Evolutionary conservation across 768 basidiomycete species (phyloP).

Genomic region (Lactifluus piperatus): DNA sequence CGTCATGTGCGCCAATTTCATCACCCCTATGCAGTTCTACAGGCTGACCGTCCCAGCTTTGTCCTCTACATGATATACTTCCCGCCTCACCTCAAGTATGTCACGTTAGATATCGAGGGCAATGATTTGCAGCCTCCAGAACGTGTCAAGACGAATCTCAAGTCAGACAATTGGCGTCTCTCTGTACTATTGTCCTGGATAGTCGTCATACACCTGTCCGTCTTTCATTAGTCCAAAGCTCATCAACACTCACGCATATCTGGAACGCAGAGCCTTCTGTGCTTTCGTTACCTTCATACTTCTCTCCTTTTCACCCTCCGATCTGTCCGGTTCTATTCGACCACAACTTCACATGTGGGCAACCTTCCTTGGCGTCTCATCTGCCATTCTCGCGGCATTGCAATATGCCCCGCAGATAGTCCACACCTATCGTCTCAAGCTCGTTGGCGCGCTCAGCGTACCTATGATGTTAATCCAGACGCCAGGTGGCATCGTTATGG

Average conservation of each 20-base stretch:
- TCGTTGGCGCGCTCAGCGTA: constrained; percentile 90
- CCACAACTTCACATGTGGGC: constrained; percentile 55
- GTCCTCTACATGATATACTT: constrained; percentile 91
- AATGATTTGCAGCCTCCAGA: constrained; percentile 36
- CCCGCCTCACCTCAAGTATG: constrained; percentile 74
- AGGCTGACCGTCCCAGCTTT: constrained; percentile 39
- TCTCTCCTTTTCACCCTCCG: constrained; percentile 35
- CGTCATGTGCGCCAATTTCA: constrained; percentile 55
- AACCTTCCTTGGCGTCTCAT: constrained; percentile 76
- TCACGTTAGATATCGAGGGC: constrained; percentile 33
- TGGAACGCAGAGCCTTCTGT: constrained; percentile 40
- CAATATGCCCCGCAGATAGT: constrained; percentile 87
- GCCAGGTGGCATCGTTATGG: constrained; percentile 85
- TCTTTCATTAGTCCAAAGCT: constrained; percentile 13
- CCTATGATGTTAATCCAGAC: constrained; percentile 95
- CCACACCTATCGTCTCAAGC: constrained; percentile 65
- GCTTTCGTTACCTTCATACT: constrained; percentile 56
- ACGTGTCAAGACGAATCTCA: constrained; percentile 40
- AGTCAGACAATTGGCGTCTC: constrained; percentile 66
- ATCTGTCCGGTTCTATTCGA: constrained; percentile 31
- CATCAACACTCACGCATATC: constrained; percentile 10
- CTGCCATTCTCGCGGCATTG: constrained; percentile 65
- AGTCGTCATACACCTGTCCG: constrained; percentile 66
- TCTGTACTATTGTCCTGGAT: constrained; percentile 70
- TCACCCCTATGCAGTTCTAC: background rate